Percentiles rank a stretch among this genome's conserved stretches.
Evolutionary conservation across 2,329 filamentous ascomycete genomes (phyloP).

Genomic region (Aspergillus fumigatus): DNA sequence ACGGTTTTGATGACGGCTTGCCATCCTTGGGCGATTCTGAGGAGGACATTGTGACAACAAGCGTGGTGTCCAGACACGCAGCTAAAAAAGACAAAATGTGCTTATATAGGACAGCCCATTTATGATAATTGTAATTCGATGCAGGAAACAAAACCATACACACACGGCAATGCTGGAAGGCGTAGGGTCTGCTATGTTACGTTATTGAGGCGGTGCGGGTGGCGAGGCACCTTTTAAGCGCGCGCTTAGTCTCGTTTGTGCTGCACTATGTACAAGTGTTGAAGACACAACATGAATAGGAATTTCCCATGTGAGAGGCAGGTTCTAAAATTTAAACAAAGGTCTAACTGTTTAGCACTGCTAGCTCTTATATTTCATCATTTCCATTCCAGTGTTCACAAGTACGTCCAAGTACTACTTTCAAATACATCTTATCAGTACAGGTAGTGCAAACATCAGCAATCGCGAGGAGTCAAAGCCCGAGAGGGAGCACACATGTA

Average conservation of each 20-base stretch:
- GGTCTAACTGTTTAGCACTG: constrained; percentile 28
- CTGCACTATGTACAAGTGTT: background rate
- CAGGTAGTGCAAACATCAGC: constrained; percentile 17
- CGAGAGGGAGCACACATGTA: constrained; percentile 5
- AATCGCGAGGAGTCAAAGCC: background rate
- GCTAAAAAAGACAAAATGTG: background rate
- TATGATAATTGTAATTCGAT: too few relatives aligned
- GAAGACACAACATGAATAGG: too few relatives aligned
- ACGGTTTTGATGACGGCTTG: constrained; percentile 26
- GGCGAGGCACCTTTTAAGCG: constrained; percentile 14
- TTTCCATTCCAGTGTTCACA: constrained; percentile 13
- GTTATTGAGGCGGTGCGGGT: constrained; percentile 5
- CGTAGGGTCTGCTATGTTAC: background rate
- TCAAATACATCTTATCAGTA: constrained; percentile 19
- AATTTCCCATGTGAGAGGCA: background rate
- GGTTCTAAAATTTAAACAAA: too few relatives aligned
- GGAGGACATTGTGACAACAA: constrained; percentile 12
- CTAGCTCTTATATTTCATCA: constrained; percentile 19
- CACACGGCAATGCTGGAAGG: background rate
- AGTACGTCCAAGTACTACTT: constrained; percentile 11
- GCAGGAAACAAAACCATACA: background rate
- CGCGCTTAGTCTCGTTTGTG: constrained; percentile 13
- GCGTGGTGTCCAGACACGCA: background rate
- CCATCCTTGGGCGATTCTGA: constrained; percentile 9
- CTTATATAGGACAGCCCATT: background rate